Evolutionary conservation across 2,329 filamentous ascomycete species (phyloP), one percentile per base, ranked within the genome.

Genomic region (Colletotrichum endophyticum): DNA sequence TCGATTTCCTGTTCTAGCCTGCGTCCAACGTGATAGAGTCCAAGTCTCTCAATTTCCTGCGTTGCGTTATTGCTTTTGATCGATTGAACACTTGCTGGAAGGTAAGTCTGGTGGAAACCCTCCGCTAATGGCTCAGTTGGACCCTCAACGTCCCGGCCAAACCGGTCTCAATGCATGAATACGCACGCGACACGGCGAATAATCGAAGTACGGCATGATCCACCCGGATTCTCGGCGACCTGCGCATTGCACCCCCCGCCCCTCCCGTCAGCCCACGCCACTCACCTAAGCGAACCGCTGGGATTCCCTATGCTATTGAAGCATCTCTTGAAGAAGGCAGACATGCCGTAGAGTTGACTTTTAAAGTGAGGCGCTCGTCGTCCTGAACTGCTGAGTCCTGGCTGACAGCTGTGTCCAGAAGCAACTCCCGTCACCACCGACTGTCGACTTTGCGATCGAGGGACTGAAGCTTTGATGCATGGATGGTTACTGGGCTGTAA

Each of bases 61-160:
- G 59, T 53, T 53, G 44, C 44, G n/a, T 53, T 0, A 0, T 34
- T 63, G 59, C 32, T 12, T 63, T 22, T 63, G 30, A 16, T 8
- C 30, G 19, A 34, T 63, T 25, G 13, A 0, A 59, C 12, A 63
- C 19, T 34, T 11, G 28, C 13, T 30, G 39, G 3, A 36, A 13
- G 36, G 73, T 75, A 53, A 72, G 73, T 67, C 7, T 32, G 25
- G 62, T 27, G 34, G 15, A 34, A 49, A 6, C 8, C 32, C 62
- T 62, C 30, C 69, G 30, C 62, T 75, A 72, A 75, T 72, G 22
- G 30, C 44, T 56, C 25, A 75, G 73, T 72, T 63, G 73, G 69
- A 72, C 22, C 62, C 11, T 13, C 73, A 7, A 34, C 61, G 69
- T 72, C 69, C 73, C 62, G 73, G 39, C 30, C 28, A 70, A 69